Evolutionary conservation across 768 basidiomycete genomes (phyloP).

Genomic region (Amanita molliuscula): DNA sequence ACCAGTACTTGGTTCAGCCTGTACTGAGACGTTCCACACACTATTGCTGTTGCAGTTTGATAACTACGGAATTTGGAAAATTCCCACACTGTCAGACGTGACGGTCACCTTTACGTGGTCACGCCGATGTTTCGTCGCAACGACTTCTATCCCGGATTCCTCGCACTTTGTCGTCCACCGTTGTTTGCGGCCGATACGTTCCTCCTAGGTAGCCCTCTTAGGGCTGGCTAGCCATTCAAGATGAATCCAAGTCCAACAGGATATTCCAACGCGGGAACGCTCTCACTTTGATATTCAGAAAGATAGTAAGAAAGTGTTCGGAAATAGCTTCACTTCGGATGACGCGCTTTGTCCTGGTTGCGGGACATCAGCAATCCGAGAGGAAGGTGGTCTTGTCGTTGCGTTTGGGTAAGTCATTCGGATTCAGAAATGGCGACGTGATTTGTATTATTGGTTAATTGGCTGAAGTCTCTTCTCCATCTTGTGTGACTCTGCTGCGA

Average conservation of each 20-base stretch:
- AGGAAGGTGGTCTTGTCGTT: slow-evolving; percentile 82
- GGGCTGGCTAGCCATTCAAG: neutral
- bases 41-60: too few relatives aligned
- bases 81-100: slow-evolving; percentile 1
- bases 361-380: slow-evolving; percentile 69
- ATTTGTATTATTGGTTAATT: neutral
- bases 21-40: too few relatives aligned
- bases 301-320: slow-evolving; percentile 8
- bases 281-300: slow-evolving; percentile 24
- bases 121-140: slow-evolving; percentile 2
- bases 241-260: slow-evolving; percentile 4
- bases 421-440: slow-evolving; percentile 2
- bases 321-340: slow-evolving; percentile 19
- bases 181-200: neutral
- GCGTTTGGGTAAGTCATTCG: slow-evolving; percentile 75
- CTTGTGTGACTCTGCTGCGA: neutral
- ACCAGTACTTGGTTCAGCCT: too few relatives aligned
- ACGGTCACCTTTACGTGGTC: slow-evolving; percentile 8
- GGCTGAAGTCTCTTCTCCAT: neutral
- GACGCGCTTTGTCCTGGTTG: slow-evolving; percentile 76
- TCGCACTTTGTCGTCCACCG: neutral
- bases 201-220: neutral
- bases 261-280: slow-evolving; percentile 14
- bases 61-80: neutral
- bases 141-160: neutral